These are phyloP conservation scores for Letharia lupina DNA, from an alignment of 495 filamentous ascomycete genomes.

Conservation along the genomic window DNA sequence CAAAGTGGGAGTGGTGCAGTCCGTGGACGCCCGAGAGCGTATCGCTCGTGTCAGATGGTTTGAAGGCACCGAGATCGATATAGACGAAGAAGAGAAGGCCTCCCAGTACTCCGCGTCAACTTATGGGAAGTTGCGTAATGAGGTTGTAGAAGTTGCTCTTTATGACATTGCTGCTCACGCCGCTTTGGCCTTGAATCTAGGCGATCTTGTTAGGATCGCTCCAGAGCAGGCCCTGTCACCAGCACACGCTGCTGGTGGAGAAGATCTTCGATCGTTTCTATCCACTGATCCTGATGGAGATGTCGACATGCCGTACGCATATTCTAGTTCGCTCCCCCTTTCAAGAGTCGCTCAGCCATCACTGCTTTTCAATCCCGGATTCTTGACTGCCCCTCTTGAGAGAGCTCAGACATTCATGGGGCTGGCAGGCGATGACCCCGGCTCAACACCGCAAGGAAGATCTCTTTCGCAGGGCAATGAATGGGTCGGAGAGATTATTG, in stretches of 20 bases:
- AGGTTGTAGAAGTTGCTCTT: constrained; percentile 44
- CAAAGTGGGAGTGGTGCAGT: constrained; percentile 51
- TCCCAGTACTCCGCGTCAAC: constrained; percentile 29
- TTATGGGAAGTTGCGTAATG: constrained; percentile 36
- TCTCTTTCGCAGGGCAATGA: constrained; percentile 21
- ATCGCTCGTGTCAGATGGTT: constrained; percentile 52
- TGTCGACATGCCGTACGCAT: neutral
- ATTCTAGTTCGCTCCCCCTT: neutral
- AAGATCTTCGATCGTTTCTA: too few species aligned
- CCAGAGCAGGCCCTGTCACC: constrained; percentile 26
- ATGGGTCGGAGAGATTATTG: constrained; percentile 51
- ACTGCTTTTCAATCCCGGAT: neutral
- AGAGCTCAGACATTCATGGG: constrained; percentile 4
- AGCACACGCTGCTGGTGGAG: neutral
- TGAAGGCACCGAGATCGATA: constrained; percentile 33
- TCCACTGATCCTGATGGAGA: neutral
- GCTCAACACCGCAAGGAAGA: neutral
- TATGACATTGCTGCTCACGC: constrained; percentile 46
- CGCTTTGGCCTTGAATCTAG: constrained; percentile 36
- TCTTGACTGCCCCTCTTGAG: neutral
- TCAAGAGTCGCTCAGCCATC: neutral
- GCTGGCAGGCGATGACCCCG: neutral
- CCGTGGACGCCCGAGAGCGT: constrained; percentile 43
- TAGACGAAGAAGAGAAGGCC: constrained; percentile 30
- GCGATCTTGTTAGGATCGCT: constrained; percentile 44